Base-by-base conservation (phyloP, 2,329 filamentous ascomycete species). In the Claviceps pazoutovae region DNA sequence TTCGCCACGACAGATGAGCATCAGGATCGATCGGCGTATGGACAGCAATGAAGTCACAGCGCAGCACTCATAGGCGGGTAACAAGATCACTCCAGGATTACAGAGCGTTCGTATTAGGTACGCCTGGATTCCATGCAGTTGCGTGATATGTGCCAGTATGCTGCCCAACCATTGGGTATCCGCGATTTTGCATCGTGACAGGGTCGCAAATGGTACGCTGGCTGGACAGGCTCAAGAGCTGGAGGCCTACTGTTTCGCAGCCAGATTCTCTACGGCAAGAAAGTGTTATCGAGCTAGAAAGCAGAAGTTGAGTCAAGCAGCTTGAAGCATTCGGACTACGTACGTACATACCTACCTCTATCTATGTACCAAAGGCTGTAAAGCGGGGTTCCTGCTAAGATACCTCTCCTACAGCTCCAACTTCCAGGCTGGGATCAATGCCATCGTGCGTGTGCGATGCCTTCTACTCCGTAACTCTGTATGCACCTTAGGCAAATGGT, bases 121-220 rank as follows among this genome's bases (percentile, higher is more conserved):
- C 30, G 14, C 39, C 19, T 44, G 37, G 26, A 50, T 19, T 41
- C 44, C 14, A 44, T n/a, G 26, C 39, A 37, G 48, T 26, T 45
- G 52, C 39, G 47, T 48, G 45, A 39, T 51, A 46, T 50, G 30
- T 39, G 50, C 26, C 37, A 43, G 26, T 43, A 21, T 50, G 50
- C 46, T 54, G 53, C 53, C 53, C 50, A 49, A 54, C 43, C 37
- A 52, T 50, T 52, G 53, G 53, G 45, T 46, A 44, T 37, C 26
- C 37, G 43, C 53, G 36, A 46, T 52, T 54, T 49, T 9, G 46
- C 46, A 51, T 54, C 49, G 36, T 48, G 39, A 51, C 30, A 53
- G 14, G 52, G 49, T 43, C 36, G 52, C 52, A 51, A 49, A 51
- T 46, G 49, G 46, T 49, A 46, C 49, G 38, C 46, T 37, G 41